phyloP scores from a whole-genome alignment of 768 basidiomycete species.

The Podaxis rugospora region DNA sequence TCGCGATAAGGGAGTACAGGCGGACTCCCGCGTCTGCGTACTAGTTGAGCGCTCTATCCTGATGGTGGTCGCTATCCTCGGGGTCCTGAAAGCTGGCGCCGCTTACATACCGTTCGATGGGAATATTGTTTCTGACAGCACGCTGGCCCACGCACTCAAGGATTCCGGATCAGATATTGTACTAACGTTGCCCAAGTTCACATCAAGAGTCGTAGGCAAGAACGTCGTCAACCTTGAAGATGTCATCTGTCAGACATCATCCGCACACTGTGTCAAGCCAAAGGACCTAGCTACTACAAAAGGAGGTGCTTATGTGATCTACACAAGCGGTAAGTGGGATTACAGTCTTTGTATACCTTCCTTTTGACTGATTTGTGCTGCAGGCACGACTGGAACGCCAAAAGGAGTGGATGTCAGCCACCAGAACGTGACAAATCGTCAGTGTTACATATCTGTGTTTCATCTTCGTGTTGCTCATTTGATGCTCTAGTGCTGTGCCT shows the following conservation, averaged over 20 bases:
- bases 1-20: constrained; percentile 35
- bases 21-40: constrained; percentile 50
- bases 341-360: constrained; percentile 2
- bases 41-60: constrained; percentile 50
- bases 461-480: constrained; percentile 16
- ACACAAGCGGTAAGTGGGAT: constrained; percentile 48
- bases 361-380: constrained; percentile 4
- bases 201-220: constrained; percentile 28
- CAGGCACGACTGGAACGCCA: constrained; percentile 52
- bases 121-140: constrained; percentile 50
- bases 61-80: constrained; percentile 50
- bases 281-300: constrained; percentile 31
- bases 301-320: constrained; percentile 55
- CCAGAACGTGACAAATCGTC: constrained; percentile 54
- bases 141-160: constrained; percentile 44
- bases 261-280: constrained; percentile 29
- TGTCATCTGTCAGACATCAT: constrained; percentile 21
- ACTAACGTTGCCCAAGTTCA: constrained; percentile 38
- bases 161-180: constrained; percentile 42
- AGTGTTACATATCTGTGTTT: constrained; percentile 14
- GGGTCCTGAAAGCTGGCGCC: constrained; percentile 52
- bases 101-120: constrained; percentile 60
- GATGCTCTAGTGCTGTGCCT: constrained; percentile 32
- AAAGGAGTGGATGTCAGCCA: constrained; percentile 62
- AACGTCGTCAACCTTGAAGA: constrained; percentile 29